A percentile compares a stretch with the other conserved stretches of the same genome.
Evolutionary conservation across 2,329 filamentous ascomycete genomes (phyloP).

Genomic region (Aspergillus hortae): DNA sequence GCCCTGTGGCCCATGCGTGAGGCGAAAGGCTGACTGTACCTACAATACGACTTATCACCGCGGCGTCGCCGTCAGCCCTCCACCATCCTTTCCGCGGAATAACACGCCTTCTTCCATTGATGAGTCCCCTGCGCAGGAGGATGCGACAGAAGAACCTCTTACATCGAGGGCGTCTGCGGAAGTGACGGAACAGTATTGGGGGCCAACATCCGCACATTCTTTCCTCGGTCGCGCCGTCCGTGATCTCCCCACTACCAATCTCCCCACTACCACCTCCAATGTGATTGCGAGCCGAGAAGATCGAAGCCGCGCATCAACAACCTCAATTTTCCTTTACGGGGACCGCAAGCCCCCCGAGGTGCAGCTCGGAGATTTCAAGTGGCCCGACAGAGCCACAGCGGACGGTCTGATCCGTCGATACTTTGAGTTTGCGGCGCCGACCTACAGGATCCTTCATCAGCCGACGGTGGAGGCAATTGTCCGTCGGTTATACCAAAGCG

Average conservation of each 20-base stretch:
- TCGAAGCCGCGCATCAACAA: not conserved
- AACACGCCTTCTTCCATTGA: not conserved
- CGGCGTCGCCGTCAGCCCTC: conserved; percentile 18
- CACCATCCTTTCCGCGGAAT: conserved; percentile 7
- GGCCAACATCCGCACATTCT: conserved; percentile 22
- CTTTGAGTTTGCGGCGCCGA: conserved; percentile 23
- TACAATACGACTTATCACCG: conserved; percentile 21
- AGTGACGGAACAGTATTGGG: conserved; percentile 20
- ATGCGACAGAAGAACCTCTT: not conserved
- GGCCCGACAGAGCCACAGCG: conserved; percentile 13
- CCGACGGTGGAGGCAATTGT: conserved; percentile 16
- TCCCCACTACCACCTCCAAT: conserved; percentile 12
- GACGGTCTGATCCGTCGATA: conserved; percentile 17
- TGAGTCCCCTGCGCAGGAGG: not conserved
- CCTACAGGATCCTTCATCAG: conserved; percentile 21
- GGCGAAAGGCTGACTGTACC: conserved; percentile 13
- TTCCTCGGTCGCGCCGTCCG: conserved; percentile 19
- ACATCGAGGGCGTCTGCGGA: conserved; percentile 1
- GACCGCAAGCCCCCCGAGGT: conserved; percentile 15
- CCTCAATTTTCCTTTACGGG: conserved; percentile 19
- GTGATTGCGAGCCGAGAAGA: not conserved
- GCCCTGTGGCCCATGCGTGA: conserved; percentile 19
- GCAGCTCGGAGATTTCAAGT: conserved; percentile 11
- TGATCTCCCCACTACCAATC: conserved; percentile 13
- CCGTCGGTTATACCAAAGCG: conserved; percentile 9